phyloP scores from a whole-genome alignment of 257 asterid species.

The Penstemon newberryi region DNA sequence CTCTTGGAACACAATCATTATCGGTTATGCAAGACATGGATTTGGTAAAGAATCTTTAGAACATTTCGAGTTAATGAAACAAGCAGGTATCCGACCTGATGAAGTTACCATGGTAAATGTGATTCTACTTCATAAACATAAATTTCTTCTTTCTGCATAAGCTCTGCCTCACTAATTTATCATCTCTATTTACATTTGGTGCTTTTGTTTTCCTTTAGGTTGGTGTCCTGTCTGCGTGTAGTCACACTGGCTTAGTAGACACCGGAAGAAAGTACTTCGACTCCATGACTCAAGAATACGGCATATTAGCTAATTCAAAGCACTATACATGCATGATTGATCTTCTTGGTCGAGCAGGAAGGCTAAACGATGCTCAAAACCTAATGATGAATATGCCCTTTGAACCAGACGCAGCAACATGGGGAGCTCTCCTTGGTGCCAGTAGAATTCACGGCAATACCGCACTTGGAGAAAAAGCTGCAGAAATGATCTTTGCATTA shows the following conservation, averaged over 20 bases:
- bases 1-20: conserved; percentile 91
- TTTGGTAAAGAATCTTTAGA: conserved; percentile 72
- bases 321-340: conserved; percentile 92
- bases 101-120: conserved; percentile 84
- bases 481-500: conserved; percentile 68
- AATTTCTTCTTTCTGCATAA: conserved; percentile 2
- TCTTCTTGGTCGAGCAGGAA: conserved; percentile 92
- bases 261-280: conserved; percentile 67
- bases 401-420: conserved; percentile 93
- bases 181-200: not conserved
- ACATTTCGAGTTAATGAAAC: conserved; percentile 66
- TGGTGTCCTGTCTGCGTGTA: conserved; percentile 82
- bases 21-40: conserved; percentile 92
- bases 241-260: conserved; percentile 86
- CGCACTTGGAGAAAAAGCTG: conserved; percentile 88
- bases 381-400: conserved; percentile 72
- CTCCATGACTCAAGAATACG: conserved; percentile 66
- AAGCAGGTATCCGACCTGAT: conserved; percentile 55
- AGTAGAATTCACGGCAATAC: conserved; percentile 86
- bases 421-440: conserved; percentile 99
- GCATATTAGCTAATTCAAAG: conserved; percentile 69
- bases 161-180: not conserved
- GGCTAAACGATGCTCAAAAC: conserved; percentile 74
- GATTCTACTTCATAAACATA: not conserved
- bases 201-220: conserved; percentile 44